These are phyloP conservation scores for Hymenoscyphus infarciens DNA, from an alignment of 2,329 filamentous ascomycete genomes.

Conservation along the genomic window DNA sequence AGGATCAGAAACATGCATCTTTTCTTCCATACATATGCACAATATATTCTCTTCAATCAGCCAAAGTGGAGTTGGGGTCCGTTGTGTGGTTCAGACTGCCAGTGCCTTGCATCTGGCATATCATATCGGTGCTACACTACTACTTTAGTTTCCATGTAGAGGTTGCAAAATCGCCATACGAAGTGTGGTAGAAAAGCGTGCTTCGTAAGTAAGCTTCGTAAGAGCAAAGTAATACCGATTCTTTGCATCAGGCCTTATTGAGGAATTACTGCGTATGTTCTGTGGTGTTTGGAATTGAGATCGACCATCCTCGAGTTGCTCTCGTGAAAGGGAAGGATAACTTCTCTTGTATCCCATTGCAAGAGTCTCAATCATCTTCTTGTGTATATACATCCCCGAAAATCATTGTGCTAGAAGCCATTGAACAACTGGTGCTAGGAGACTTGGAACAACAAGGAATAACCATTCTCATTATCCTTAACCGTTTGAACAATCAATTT, in stretches of 20 bases:
- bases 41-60: background rate
- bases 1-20: background rate
- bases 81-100: background rate
- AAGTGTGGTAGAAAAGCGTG: too few species aligned
- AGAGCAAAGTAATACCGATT: background rate
- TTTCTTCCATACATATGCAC: conserved; percentile 3
- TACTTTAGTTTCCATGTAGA: background rate
- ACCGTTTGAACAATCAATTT: too few species aligned
- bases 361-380: too few species aligned
- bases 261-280: background rate
- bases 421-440: too few species aligned
- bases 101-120: background rate
- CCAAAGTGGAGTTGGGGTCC: background rate
- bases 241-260: background rate
- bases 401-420: too few species aligned
- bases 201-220: too few species aligned
- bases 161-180: background rate
- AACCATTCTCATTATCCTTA: too few species aligned
- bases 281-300: background rate
- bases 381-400: too few species aligned
- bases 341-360: background rate
- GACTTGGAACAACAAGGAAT: too few species aligned
- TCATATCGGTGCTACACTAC: background rate
- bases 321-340: background rate
- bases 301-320: background rate